Percentiles rank a stretch among this genome's conserved stretches.
Conservation (phyloP, 768 basidiomycete genomes). For the Neoboletus magnificus region DNA sequence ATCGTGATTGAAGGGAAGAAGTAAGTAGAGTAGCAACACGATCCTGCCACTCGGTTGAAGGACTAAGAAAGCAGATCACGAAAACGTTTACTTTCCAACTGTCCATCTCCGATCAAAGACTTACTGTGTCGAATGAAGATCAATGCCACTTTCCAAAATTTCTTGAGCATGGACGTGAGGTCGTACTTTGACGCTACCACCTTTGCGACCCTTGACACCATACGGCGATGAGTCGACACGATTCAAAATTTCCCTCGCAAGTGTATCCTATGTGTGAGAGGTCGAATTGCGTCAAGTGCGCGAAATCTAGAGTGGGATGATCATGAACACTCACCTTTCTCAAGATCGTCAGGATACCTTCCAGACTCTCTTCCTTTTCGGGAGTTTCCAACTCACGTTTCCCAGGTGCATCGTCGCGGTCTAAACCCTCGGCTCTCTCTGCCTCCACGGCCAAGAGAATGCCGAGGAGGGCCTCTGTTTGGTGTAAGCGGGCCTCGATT, state of each 20-base stretch:
- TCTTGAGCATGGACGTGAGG: slow-evolving; percentile 21
- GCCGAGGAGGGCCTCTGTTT: slow-evolving; percentile 86
- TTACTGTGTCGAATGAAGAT: slow-evolving; percentile 62
- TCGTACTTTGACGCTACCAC: slow-evolving; percentile 33
- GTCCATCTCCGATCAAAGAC: slow-evolving; percentile 21
- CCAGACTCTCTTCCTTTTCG: slow-evolving; percentile 14
- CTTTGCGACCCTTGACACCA: slow-evolving; percentile 67
- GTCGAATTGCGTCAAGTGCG: background rate
- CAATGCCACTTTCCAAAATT: slow-evolving; percentile 22
- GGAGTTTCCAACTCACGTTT: background rate
- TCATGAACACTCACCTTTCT: slow-evolving; percentile 40
- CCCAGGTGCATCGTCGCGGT: slow-evolving; percentile 35
- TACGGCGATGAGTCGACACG: slow-evolving; percentile 82
- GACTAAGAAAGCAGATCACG: slow-evolving; percentile 40
- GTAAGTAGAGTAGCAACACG: slow-evolving; percentile 39
- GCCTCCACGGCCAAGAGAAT: slow-evolving; percentile 58
- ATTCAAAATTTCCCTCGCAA: slow-evolving; percentile 76
- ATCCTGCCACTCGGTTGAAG: slow-evolving; percentile 85
- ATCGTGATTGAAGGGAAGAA: slow-evolving; percentile 17
- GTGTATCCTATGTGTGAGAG: slow-evolving; percentile 52
- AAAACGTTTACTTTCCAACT: background rate
- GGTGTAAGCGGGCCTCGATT: slow-evolving; percentile 86
- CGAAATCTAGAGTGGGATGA: background rate
- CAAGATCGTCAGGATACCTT: slow-evolving; percentile 46
- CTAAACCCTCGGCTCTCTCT: slow-evolving; percentile 15